phyloP scores from a whole-genome alignment of 2,329 filamentous ascomycete species.

The Scopulariopsis brevicaulis region DNA sequence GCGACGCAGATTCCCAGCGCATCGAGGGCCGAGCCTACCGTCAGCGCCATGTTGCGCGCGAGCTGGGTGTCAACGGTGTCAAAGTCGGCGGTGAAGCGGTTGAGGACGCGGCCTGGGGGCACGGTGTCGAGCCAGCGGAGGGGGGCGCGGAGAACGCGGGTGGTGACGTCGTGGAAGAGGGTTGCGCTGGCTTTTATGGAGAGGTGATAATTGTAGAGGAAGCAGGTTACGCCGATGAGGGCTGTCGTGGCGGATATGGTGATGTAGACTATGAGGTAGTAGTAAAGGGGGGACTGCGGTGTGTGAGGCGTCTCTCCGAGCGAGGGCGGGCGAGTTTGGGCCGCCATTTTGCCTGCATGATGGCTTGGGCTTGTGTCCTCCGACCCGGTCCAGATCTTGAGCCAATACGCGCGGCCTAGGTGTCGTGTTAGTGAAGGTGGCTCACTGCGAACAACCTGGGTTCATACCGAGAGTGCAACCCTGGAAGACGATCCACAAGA shows the following conservation, averaged over 20 bases:
- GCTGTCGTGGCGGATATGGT: slow-evolving; percentile 44
- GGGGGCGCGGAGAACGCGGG: slow-evolving; percentile 57
- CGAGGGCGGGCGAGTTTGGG: slow-evolving; percentile 16
- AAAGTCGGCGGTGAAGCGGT: slow-evolving; percentile 71
- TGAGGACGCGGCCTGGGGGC: slow-evolving; percentile 64
- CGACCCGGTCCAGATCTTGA: slow-evolving; percentile 48
- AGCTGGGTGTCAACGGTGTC: slow-evolving; percentile 59
- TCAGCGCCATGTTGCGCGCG: not conserved
- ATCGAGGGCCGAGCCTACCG: slow-evolving; percentile 25
- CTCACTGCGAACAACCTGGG: not conserved
- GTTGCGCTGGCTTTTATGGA: slow-evolving; percentile 58
- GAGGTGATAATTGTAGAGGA: slow-evolving; percentile 50
- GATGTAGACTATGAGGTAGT: slow-evolving; percentile 60
- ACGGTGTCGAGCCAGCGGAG: slow-evolving; percentile 75
- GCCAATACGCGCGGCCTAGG: slow-evolving; percentile 48
- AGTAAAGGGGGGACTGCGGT: slow-evolving; percentile 32
- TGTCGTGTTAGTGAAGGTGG: not conserved
- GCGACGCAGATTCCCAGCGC: slow-evolving; percentile 57
- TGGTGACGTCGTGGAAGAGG: slow-evolving; percentile 57
- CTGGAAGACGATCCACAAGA: slow-evolving; percentile 44
- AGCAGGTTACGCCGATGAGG: slow-evolving; percentile 49
- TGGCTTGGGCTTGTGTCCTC: slow-evolving; percentile 16
- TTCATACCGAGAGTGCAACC: slow-evolving; percentile 37
- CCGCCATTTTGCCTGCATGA: slow-evolving; percentile 17
- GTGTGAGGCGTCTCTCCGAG: slow-evolving; percentile 5